These are phyloP conservation scores for Leavenworthia alabamica DNA, from an alignment of 345 rosid genomes.

Conservation along the genomic window DNA sequence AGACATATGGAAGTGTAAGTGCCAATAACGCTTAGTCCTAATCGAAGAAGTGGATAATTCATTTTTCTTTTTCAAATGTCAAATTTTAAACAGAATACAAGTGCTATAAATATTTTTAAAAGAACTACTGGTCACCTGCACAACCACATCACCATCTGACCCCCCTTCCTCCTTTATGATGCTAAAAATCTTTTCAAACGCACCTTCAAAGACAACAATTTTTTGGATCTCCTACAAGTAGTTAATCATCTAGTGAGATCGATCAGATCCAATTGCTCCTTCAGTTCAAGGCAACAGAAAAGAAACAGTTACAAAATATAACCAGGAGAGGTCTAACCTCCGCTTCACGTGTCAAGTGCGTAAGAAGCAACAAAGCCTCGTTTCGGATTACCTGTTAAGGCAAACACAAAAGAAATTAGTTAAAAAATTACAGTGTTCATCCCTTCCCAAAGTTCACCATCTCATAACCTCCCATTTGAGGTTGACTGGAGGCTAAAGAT, in stretches of 20 bases:
- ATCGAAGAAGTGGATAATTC: neutral
- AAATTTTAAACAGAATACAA: neutral
- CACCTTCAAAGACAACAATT: slow-evolving; percentile 97
- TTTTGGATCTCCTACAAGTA: slow-evolving; percentile 85
- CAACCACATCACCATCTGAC: slow-evolving; percentile 96
- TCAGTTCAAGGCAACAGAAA: neutral
- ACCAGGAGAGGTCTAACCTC: slow-evolving; percentile 50
- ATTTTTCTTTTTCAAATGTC: neutral
- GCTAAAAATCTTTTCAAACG: slow-evolving; percentile 89
- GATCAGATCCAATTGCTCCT: neutral
- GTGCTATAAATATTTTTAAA: neutral
- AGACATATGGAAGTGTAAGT: neutral
- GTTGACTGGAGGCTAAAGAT: neutral
- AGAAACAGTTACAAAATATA: slow-evolving; percentile 9
- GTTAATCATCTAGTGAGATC: slow-evolving; percentile 15
- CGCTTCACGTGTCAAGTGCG: slow-evolving; percentile 93
- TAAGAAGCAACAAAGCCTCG: slow-evolving; percentile 92
- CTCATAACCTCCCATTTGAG: slow-evolving; percentile 10
- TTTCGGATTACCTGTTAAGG: slow-evolving; percentile 75
- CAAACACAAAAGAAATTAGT: slow-evolving; percentile 11
- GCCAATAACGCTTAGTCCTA: neutral
- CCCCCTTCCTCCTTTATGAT: slow-evolving; percentile 95
- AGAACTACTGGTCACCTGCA: slow-evolving; percentile 56
- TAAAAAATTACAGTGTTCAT: neutral
- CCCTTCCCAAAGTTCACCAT: neutral